Base-by-base conservation (phyloP, 2,329 filamentous ascomycete species). In the Myrmaecium sp. region DNA sequence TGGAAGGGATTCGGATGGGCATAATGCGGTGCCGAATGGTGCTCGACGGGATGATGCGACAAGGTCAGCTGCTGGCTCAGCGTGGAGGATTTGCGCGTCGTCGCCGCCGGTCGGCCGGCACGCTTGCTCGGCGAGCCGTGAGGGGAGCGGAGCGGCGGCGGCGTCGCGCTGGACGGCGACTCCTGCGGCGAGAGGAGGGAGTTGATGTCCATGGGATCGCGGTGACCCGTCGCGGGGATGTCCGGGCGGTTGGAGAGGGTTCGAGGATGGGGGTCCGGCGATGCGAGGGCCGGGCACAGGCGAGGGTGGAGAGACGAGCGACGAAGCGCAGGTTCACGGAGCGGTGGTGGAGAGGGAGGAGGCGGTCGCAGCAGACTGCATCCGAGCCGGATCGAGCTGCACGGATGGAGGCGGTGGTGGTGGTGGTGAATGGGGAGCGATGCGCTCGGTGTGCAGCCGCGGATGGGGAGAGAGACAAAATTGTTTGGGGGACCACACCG, bases 171-270 rank as follows among this genome's bases (percentile, higher is more conserved):
- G 22, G 48, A 42, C 27, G 55, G 44, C 38, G 53, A 53, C 31
- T 60, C 55, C 34, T 57, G 54, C 20, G 58, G 57, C 40, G 57
- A 60, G 27, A 62, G 40, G 27, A 62, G 46, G 24, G 54, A 55
- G 39, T 57, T 57, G 50, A 62, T 62, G 38, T 62, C 54, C 58
- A 62, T 62, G 22, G 24, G 20, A n/a, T 20, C 18, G 7, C 7
- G 18, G n/a, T 8, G 18, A 20, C 8, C 11, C 18, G 18, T n/a
- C n/a, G n/a, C n/a, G n/a, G n/a, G n/a, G n/a, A n/a, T n/a, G n/a
- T n/a, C n/a, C n/a, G n/a, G n/a, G n/a, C n/a, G n/a, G n/a, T n/a
- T n/a, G n/a, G n/a, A n/a, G n/a, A n/a, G n/a, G n/a, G n/a, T n/a
- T n/a, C n/a, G n/a, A 20, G 18, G 8, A 20, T n/a, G 8, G 18